A percentile compares a stretch with the other conserved stretches of the same genome.
Evolutionary conservation across 192 early-diverging fungal species (phyloP).

Genomic region (Entophlyctis helioformis): DNA sequence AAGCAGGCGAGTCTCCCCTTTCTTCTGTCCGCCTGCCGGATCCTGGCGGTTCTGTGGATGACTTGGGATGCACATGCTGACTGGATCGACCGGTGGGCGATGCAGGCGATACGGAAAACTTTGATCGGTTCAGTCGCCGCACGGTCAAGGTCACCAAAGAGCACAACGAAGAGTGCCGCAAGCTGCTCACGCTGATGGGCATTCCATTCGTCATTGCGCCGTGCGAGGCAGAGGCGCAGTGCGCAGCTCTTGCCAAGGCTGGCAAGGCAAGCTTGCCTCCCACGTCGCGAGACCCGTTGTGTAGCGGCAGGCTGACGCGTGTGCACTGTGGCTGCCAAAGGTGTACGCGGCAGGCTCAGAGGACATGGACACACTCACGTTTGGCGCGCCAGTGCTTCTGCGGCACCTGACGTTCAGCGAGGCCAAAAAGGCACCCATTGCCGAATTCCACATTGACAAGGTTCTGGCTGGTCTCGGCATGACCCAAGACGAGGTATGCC

Average conservation of each 20-base stretch:
- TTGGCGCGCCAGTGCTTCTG: constrained; percentile 77
- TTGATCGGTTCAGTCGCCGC: constrained; percentile 76
- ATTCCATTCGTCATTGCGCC: constrained; percentile 90
- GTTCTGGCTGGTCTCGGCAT: constrained; percentile 70
- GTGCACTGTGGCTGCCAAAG: too few relatives aligned
- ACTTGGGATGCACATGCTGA: neutral
- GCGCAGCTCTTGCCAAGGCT: constrained; percentile 76
- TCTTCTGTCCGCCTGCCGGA: neutral
- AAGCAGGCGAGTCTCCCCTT: constrained; percentile 19
- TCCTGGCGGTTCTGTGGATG: neutral
- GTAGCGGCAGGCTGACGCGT: neutral
- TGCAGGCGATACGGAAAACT: constrained; percentile 58
- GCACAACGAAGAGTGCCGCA: constrained; percentile 87
- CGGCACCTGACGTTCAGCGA: constrained; percentile 91
- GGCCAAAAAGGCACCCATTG: constrained; percentile 78
- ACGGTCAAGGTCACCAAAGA: constrained; percentile 86
- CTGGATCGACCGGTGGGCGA: neutral
- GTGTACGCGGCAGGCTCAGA: constrained; percentile 93
- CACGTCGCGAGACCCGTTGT: too few relatives aligned
- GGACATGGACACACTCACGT: constrained; percentile 98
- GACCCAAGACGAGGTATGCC: constrained; percentile 51
- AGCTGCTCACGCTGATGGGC: constrained; percentile 80
- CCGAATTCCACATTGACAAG: constrained; percentile 73
- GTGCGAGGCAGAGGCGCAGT: constrained; percentile 96
- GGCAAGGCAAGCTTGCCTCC: constrained; percentile 45